A percentile compares a stretch with the other conserved stretches of the same genome.
Conservation (phyloP, 1,284 basidiomycete species). For the Cystobasidium pallidum region DNA sequence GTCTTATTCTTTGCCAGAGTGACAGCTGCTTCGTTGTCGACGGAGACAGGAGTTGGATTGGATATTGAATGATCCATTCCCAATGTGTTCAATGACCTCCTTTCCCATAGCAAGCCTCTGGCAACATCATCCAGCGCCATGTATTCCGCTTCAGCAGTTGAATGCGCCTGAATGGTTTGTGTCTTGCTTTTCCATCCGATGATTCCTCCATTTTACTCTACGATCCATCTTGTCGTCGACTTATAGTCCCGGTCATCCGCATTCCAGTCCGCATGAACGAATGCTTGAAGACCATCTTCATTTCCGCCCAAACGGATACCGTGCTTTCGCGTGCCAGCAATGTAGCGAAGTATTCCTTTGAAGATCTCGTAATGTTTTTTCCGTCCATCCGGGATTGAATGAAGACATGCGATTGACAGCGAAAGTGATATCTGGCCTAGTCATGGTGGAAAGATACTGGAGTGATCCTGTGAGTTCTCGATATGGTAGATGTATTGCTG, state of each 20-base stretch:
- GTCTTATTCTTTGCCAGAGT: constrained; percentile 28
- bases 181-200: constrained; percentile 59
- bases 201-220: constrained; percentile 53
- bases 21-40: constrained; percentile 32
- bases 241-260: constrained; percentile 53
- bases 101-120: constrained; percentile 58
- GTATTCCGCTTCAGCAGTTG: constrained; percentile 60
- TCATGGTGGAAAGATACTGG: constrained; percentile 58
- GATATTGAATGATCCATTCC: background rate
- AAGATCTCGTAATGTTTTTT: constrained; percentile 58
- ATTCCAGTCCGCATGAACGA: constrained; percentile 59
- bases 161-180: constrained; percentile 57
- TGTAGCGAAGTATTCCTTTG: constrained; percentile 59
- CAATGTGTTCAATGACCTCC: constrained; percentile 46
- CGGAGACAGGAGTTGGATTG: constrained; percentile 8
- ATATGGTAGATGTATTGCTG: constrained; percentile 48
- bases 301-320: constrained; percentile 51
- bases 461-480: constrained; percentile 57
- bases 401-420: constrained; percentile 57
- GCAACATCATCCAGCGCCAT: constrained; percentile 61
- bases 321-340: constrained; percentile 61
- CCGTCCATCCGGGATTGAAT: constrained; percentile 53
- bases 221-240: constrained; percentile 59
- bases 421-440: constrained; percentile 59
- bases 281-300: constrained; percentile 55